These are phyloP conservation scores for Cairneyella variabilis DNA, from an alignment of 495 filamentous ascomycete genomes.

Conservation along the genomic window DNA sequence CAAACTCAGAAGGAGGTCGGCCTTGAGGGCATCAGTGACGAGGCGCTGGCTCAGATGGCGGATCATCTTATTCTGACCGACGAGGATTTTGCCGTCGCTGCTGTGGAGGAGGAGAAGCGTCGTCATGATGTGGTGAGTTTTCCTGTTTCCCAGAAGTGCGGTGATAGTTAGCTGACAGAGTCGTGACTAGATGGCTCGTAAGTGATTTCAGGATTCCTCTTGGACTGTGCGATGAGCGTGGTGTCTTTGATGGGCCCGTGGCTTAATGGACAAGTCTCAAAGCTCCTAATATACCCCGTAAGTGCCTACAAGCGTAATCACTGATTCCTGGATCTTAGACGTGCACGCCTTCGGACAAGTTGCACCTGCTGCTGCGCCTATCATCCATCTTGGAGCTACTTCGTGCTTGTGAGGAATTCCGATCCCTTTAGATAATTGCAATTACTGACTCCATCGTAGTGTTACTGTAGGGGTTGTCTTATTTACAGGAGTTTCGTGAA, in stretches of 20 bases:
- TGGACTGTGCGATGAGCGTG: neutral
- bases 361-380: conserved; percentile 78
- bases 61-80: conserved; percentile 69
- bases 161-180: neutral
- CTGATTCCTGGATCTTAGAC: conserved; percentile 38
- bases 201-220: neutral
- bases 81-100: conserved; percentile 71
- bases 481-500: neutral
- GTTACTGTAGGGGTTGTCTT: neutral
- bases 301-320: neutral
- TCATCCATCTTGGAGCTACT: conserved; percentile 67
- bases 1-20: conserved; percentile 73
- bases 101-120: conserved; percentile 47
- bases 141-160: neutral
- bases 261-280: neutral
- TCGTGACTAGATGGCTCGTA: conserved; percentile 3
- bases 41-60: conserved; percentile 73
- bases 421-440: neutral
- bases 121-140: conserved; percentile 58
- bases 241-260: neutral
- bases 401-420: conserved; percentile 2
- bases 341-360: conserved; percentile 69
- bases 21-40: conserved; percentile 53
- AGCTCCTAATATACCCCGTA: neutral
- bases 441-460: neutral